Evolutionary conservation across 805 yeast species (phyloP).

Genomic region (Saccharomyces cerevisiae): DNA sequence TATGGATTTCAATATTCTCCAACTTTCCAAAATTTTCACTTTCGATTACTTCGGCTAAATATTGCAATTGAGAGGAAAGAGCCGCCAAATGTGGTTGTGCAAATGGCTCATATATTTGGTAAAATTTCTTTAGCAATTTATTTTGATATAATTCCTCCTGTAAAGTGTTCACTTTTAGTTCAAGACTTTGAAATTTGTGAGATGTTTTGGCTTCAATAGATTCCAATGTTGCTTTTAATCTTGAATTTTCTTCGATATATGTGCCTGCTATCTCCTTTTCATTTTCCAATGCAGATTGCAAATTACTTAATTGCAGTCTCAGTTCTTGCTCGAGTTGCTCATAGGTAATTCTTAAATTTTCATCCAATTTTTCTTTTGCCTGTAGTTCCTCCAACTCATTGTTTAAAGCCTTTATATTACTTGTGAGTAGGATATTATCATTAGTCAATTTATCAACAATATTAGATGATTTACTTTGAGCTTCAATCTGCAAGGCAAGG

Average conservation of each 20-base stretch:
- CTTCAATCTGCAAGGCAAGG: conserved; percentile 25
- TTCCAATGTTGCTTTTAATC: background rate
- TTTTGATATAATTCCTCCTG: background rate
- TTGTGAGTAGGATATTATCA: conserved; percentile 31
- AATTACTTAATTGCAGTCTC: background rate
- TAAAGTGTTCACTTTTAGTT: background rate
- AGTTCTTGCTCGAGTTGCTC: conserved; percentile 1
- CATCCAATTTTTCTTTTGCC: background rate
- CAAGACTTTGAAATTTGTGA: background rate
- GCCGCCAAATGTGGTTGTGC: background rate
- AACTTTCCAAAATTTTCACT: background rate
- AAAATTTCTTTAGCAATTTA: background rate
- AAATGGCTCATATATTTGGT: background rate
- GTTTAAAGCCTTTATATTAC: conserved; percentile 30
- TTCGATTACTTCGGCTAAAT: conserved; percentile 2
- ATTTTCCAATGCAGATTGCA: background rate
- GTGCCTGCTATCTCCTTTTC: background rate
- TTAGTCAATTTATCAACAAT: conserved; percentile 32
- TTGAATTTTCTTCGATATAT: background rate
- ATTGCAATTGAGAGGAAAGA: conserved; percentile 2
- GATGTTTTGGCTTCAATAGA: background rate
- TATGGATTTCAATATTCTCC: background rate
- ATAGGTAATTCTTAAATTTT: background rate
- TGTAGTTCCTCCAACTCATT: conserved; percentile 36
- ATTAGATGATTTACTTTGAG: conserved; percentile 24